phyloP scores from a whole-genome alignment of 2,329 filamentous ascomycete species.

The Penicillium olsonii region DNA sequence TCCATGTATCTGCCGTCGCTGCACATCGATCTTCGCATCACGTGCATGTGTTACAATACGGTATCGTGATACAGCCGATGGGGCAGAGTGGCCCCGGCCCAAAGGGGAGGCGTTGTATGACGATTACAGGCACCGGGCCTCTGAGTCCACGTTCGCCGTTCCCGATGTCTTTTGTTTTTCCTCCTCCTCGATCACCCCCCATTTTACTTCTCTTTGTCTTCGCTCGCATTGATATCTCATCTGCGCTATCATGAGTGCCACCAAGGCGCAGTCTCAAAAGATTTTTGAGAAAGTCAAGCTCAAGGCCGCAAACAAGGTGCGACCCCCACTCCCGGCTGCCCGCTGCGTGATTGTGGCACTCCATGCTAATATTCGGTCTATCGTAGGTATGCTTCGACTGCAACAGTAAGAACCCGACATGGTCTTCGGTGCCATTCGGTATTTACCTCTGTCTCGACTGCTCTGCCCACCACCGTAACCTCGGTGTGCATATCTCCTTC shows the following conservation, averaged over 20 bases:
- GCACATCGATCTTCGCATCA: conserved; percentile 12
- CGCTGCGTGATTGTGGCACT: conserved; percentile 15
- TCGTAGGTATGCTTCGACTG: conserved; percentile 95
- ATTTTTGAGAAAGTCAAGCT: conserved; percentile 97
- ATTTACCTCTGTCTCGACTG: conserved; percentile 99
- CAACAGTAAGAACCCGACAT: conserved; percentile 94
- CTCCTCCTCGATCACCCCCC: conserved; percentile 8
- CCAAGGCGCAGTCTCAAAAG: conserved; percentile 92
- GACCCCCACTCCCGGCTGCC: conserved; percentile 27
- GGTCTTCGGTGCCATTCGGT: conserved; percentile 94
- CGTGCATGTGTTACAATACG: conserved; percentile 6
- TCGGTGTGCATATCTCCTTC: conserved; percentile 98
- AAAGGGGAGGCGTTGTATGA: conserved; percentile 9
- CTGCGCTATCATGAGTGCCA: conserved; percentile 62
- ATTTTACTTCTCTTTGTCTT: conserved; percentile 13
- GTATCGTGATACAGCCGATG: conserved; percentile 4
- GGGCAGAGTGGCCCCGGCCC: background rate
- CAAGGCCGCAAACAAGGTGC: conserved; percentile 91
- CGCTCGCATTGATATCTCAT: conserved; percentile 7
- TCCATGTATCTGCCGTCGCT: conserved; percentile 6
- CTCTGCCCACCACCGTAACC: conserved; percentile 93
- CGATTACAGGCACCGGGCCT: conserved; percentile 14
- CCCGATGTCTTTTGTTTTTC: conserved; percentile 28
- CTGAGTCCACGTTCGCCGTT: conserved; percentile 40
- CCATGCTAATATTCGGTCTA: conserved; percentile 20